Base-by-base conservation (phyloP, 345 rosid species). In the Carallia pectinifolia region DNA sequence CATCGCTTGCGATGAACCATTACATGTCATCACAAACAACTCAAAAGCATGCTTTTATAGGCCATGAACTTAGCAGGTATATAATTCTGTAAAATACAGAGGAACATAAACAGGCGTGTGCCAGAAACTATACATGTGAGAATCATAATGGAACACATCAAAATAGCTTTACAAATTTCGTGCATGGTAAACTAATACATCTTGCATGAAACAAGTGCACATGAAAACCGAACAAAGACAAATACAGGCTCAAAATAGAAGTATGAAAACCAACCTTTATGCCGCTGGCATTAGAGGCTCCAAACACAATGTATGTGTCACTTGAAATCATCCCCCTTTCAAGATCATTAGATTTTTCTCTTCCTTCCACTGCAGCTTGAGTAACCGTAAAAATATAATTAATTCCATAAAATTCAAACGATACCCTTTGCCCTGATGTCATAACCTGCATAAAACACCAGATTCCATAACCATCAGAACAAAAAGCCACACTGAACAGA, bases 371-470 rank as follows among this genome's bases (percentile, higher is more conserved):
- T 61, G 64, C 83, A 48, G 93, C 96, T 87, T 83, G 90, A 84
- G 79, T 89, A 73, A 95, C 97, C 3, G 94, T 88, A 69, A 90
- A 86, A 69, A 90, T 83, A 74, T 92, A 92, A 72, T 95, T 95
- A 76, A 77, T 95, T 68, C 99, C 99, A 67, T 86, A 98, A 80
- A 86, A 90, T 80, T 92, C 97, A 64, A 92, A 95, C 36, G 93
- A 74, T 53, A 83, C 98, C 71, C 81, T 88, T 81, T 95, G 99
- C 58, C 99, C 98, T 0, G 84, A 82, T 19, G 97, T 92, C 96
- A 95, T 78, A 81, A 95, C 88, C 99, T 95, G 88, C 76, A 83
- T 19, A 52, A 3, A 29, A 59, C 15, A 56, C 18, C 34, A 48
- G 18, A 74, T 36, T 55, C 61, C 1, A 5, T 12, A 61, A 58